Percentiles rank a stretch among this genome's conserved stretches.
Conservation (phyloP, 2,329 filamentous ascomycete species). For the Clarireedia monteithiana region DNA sequence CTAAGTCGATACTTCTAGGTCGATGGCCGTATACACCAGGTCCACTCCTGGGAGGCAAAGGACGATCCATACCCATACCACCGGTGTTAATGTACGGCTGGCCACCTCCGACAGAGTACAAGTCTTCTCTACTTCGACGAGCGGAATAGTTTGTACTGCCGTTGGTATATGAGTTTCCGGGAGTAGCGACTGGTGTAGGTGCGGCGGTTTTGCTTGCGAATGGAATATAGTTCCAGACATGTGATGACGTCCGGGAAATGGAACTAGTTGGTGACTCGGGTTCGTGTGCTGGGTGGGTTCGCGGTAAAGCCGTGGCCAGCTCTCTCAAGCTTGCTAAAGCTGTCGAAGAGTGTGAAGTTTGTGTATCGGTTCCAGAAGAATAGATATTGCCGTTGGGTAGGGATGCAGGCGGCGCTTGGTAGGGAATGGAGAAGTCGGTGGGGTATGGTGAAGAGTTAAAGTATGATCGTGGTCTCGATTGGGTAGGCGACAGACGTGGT, state of each 20-base stretch:
- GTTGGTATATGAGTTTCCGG: slow-evolving; percentile 21
- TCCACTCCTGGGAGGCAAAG: slow-evolving; percentile 45
- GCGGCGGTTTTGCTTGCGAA: slow-evolving; percentile 20
- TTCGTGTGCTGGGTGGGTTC: slow-evolving; percentile 6
- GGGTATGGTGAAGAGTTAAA: slow-evolving; percentile 36
- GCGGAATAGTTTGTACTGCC: slow-evolving; percentile 12
- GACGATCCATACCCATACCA: slow-evolving; percentile 40
- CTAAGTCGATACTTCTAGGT: slow-evolving; percentile 56
- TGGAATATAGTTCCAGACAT: slow-evolving; percentile 27
- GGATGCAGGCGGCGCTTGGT: slow-evolving; percentile 30
- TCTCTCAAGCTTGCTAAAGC: slow-evolving; percentile 24
- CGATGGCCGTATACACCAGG: slow-evolving; percentile 45
- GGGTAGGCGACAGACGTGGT: slow-evolving; percentile 54
- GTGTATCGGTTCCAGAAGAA: slow-evolving; percentile 4
- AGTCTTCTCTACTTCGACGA: slow-evolving; percentile 19
- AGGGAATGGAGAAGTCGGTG: slow-evolving; percentile 16
- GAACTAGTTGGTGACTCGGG: slow-evolving; percentile 11
- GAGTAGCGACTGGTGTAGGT: slow-evolving; percentile 20
- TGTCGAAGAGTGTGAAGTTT: slow-evolving; percentile 15
- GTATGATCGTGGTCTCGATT: slow-evolving; percentile 50
- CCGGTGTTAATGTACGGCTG: slow-evolving; percentile 30
- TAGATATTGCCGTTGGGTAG: slow-evolving; percentile 28
- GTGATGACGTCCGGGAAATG: slow-evolving; percentile 18
- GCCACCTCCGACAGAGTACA: slow-evolving; percentile 17
- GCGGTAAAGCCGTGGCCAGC: slow-evolving; percentile 24